Evolutionary conservation across 2,329 filamentous ascomycete species (phyloP), one percentile per base, ranked within the genome.

Genomic region (Alternaria angustiovoidea): DNA sequence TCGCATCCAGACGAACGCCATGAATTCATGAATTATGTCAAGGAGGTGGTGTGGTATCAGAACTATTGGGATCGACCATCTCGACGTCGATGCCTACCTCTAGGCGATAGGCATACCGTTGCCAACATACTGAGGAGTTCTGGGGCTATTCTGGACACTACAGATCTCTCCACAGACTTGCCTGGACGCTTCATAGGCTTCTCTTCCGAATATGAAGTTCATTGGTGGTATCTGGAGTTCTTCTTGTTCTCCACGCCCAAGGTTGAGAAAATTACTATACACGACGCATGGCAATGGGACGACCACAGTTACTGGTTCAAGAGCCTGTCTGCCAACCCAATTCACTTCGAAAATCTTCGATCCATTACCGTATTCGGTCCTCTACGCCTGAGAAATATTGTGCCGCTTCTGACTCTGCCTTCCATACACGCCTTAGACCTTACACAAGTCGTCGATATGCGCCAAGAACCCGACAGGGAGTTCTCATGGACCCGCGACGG

Each of bases 171-270:
- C 22, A 39, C 42, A 18, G 44, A 58, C 8, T n/a, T 58, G 12
- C 44, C 49, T 24, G 8, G 18, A 30, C 47, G 49, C 26, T 60
- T 57, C 53, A 34, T 57, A 20, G 20, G 34, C 14, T 57, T 51
- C 12, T 9, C 48, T 20, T 18, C 34, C 4, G 46, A 51, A 22
- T 26, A 22, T 12, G 47, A 60, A 24, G n/a, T 51, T 6, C 47
- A 60, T 14, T 57, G 57, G 57, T 63, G 61, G 61, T 65, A 61
- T 48, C 57, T 65, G 20, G 63, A 65, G 16, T 59, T 59, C 43
- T 65, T 63, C 16, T 22, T 65, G 7, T 34, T 60, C 8, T 63
- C 59, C 24, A 36, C 54, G 12, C 63, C 61, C 14, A 59, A 49
- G 4, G 54, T 63, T 14, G 41, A 57, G 24, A 42, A 20, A 2